A percentile compares a stretch with the other conserved stretches of the same genome.
phyloP scores from a whole-genome alignment of 306 rosid species.

The Malus orientalis region DNA sequence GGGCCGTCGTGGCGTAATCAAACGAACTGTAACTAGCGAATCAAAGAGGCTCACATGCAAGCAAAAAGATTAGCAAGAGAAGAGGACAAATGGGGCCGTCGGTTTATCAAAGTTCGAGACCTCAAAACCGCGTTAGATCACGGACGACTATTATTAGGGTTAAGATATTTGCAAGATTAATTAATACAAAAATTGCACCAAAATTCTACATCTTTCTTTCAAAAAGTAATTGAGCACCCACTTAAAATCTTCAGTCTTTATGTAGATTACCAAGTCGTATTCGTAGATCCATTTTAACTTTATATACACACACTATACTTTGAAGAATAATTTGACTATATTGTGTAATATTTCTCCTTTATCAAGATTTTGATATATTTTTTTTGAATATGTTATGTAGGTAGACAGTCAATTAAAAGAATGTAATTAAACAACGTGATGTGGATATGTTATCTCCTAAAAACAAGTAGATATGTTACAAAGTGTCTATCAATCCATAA shows the following conservation, averaged over 20 bases:
- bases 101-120: conserved; percentile 23
- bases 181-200: not conserved
- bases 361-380: too few relatives aligned
- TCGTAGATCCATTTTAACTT: not conserved
- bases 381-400: too few relatives aligned
- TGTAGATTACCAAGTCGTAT: not conserved
- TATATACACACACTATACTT: not conserved
- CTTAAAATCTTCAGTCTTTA: not conserved
- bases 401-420: too few relatives aligned
- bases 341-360: too few relatives aligned
- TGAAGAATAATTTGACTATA: not conserved
- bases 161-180: not conserved
- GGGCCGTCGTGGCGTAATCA: conserved; percentile 25
- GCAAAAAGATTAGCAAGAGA: not conserved
- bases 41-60: conserved; percentile 30
- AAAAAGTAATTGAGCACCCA: conserved; percentile 7
- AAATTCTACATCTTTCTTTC: conserved; percentile 2
- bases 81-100: conserved; percentile 42
- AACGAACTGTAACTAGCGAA: conserved; percentile 1
- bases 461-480: not conserved
- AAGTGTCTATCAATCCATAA: not conserved
- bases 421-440: too few relatives aligned
- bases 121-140: conserved; percentile 46
- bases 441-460: too few relatives aligned
- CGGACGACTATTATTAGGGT: conserved; percentile 4